Base-by-base conservation (phyloP, 192 early-diverging fungal genomes). In the Coemansia sp. region DNA sequence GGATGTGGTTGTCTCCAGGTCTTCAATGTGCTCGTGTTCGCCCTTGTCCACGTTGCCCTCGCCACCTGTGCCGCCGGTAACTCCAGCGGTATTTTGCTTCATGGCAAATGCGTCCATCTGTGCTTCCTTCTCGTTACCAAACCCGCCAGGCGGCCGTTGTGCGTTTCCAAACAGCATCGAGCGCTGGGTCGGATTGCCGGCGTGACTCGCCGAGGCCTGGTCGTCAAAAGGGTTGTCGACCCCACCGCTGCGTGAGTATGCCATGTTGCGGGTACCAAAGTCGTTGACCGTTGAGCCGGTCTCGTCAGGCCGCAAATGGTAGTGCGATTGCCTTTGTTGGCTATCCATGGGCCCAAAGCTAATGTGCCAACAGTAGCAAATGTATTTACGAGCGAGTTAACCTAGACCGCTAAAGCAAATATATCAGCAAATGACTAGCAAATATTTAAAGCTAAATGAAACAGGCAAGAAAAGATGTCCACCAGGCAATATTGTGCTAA, bases 31-130 rank as follows among this genome's bases (percentile, higher is more conserved):
- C 62, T 77, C 75, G 39, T 77, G 75, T 37, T 38, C 22, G 1
- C 63, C 63, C 29, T 60, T 45, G 24, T 64, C 50, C 48, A 77
- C 60, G 63, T 77, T 77, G 23, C 75, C 75, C 38, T 77, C 75
- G 35, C 75, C 75, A 14, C 75, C 75, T 4, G 66, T 77, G 38
- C 75, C 75, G 38, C 75, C 75, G 0, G 57, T 54, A 2, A 35
- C 29, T 4, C 49, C 65, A 17, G 45, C 41, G 15, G 57, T 15
- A n/a, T 48, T 21, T 27, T 66, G 62, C 50, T 62, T 67, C 39
- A 54, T 48, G 3, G 68, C 75, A 15, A 59, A 68, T 29, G 53
- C 53, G 24, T 77, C 75, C 58, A 77, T 67, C 22, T 58, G 38
- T 4, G 37, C 63, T 19, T 65, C 62, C 41, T 69, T 69, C 21